phyloP scores from a whole-genome alignment of 306 rosid species.

The Purshia tridentata region DNA sequence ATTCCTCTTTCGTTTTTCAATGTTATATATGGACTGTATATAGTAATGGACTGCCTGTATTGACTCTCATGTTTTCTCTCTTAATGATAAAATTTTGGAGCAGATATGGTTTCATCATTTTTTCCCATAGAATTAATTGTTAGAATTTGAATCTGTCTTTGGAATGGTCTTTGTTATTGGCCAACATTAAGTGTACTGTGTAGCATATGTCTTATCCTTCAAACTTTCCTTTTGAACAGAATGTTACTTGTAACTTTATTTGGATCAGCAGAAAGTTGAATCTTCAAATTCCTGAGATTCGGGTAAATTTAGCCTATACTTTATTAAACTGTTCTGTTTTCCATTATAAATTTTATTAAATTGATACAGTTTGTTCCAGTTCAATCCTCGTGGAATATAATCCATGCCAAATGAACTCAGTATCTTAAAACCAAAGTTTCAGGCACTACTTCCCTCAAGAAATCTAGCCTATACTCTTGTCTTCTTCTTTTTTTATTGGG shows the following conservation, averaged over 20 bases:
- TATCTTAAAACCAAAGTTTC: neutral
- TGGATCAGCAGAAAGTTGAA: slow-evolving; percentile 3
- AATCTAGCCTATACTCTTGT: neutral
- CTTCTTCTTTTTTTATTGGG: neutral
- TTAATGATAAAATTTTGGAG: neutral
- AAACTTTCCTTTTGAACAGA: neutral
- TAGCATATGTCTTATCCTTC: neutral
- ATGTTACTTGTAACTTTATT: neutral
- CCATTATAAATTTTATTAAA: neutral
- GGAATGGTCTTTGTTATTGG: neutral
- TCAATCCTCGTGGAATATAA: neutral
- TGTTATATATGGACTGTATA: neutral
- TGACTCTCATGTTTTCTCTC: neutral
- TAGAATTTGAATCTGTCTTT: neutral
- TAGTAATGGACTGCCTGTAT: neutral
- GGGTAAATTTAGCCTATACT: neutral
- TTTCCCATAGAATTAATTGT: neutral
- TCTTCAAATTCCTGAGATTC: neutral
- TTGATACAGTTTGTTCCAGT: neutral
- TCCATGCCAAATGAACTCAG: too few species aligned
- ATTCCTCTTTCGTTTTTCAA: neutral
- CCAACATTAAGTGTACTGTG: too few species aligned
- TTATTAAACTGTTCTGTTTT: neutral
- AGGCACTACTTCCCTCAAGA: neutral
- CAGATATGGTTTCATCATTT: neutral